Percentiles rank a stretch among this genome's conserved stretches.
Conservation (phyloP, 2,329 filamentous ascomycete genomes). For the Dactylellina cionopaga region DNA sequence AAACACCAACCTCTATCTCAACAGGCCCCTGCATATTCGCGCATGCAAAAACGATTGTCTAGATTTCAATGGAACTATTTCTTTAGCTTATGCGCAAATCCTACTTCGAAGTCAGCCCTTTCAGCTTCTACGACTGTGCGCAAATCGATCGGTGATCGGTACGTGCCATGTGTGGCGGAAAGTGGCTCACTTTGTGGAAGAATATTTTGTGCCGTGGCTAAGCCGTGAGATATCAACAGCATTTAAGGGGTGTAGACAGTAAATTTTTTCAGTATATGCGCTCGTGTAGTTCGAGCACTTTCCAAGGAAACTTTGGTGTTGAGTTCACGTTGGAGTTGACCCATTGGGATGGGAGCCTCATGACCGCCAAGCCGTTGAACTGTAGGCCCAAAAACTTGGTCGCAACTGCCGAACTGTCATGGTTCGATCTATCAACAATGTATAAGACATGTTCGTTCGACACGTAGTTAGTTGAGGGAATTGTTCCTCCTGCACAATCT, state of each 20-base stretch:
- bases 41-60: no score
- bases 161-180: background rate
- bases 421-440: background rate
- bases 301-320: background rate
- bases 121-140: no score
- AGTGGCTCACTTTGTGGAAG: background rate
- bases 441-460: background rate
- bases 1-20: no score
- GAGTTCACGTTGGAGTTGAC: no score
- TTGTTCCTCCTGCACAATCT: background rate
- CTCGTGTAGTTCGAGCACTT: background rate
- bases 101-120: no score
- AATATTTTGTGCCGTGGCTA: background rate
- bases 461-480: background rate
- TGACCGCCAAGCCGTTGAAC: no score
- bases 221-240: slow-evolving; percentile 18
- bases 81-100: no score
- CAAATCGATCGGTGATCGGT: no score
- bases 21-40: no score
- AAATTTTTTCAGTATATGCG: background rate
- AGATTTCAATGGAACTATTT: no score
- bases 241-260: background rate
- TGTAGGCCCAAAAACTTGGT: no score
- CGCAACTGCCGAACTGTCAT: slow-evolving; percentile 13
- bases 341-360: no score